phyloP scores from a whole-genome alignment of 176 grass and related monocot genomes.

The Zoysia japonica region DNA sequence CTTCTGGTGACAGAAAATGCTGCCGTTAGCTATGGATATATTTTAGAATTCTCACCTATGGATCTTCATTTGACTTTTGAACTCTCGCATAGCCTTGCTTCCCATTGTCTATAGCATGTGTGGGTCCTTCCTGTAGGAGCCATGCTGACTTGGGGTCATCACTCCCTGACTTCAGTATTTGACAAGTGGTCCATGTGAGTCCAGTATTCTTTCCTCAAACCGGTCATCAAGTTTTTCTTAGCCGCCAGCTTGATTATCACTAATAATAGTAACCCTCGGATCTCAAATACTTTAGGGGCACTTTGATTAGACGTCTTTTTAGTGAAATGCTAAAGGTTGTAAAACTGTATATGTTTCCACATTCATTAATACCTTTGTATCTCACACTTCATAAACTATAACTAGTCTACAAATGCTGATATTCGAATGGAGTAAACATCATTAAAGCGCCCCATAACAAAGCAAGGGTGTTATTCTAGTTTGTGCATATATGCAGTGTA shows the following conservation, averaged over 20 bases:
- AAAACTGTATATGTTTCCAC: background rate
- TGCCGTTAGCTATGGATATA: conserved; percentile 11
- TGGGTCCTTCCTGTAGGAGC: background rate
- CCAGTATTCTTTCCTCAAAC: background rate
- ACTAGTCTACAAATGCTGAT: background rate
- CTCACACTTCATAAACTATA: background rate
- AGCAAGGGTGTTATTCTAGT: background rate
- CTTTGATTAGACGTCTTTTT: background rate
- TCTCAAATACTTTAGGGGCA: background rate
- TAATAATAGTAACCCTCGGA: background rate
- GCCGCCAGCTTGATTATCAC: background rate
- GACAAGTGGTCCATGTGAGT: background rate
- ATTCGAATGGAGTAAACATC: no score
- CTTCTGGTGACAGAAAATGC: background rate
- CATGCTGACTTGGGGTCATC: background rate
- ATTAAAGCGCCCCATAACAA: no score
- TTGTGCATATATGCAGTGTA: no score
- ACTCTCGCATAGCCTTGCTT: background rate
- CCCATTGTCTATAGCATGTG: background rate
- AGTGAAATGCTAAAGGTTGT: background rate
- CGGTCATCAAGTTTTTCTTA: background rate
- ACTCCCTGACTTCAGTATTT: background rate
- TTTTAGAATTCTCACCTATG: background rate
- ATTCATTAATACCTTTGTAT: no score
- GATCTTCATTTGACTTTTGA: background rate